Conservation (phyloP, 2,329 filamentous ascomycete genomes). For the Paradendryphiella salina region DNA sequence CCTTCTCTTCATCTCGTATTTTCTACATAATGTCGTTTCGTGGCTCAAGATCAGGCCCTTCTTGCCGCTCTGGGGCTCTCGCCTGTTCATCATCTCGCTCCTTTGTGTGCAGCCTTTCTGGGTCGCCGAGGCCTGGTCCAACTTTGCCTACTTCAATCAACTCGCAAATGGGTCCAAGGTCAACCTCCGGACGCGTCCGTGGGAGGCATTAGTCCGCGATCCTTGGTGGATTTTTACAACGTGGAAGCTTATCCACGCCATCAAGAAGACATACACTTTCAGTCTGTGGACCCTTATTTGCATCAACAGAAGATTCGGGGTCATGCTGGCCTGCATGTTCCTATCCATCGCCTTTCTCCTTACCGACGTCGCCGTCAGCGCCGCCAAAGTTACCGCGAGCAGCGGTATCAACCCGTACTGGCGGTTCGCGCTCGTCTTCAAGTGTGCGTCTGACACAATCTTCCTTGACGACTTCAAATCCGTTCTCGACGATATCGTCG, state of each 20-base stretch:
- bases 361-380: conserved; percentile 38
- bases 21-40: conserved; percentile 42
- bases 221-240: conserved; percentile 47
- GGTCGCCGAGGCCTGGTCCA: conserved; percentile 43
- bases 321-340: conserved; percentile 43
- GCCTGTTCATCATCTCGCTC: conserved; percentile 38
- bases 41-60: conserved; percentile 45
- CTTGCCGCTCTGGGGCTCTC: conserved; percentile 41
- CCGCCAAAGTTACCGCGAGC: conserved; percentile 28
- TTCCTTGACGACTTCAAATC: conserved; percentile 46
- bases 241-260: conserved; percentile 37
- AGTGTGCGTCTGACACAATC: conserved; percentile 43
- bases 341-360: conserved; percentile 39
- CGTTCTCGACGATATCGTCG: conserved; percentile 40
- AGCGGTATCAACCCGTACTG: conserved; percentile 45
- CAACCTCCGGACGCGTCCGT: conserved; percentile 38
- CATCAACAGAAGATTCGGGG: conserved; percentile 39
- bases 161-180: conserved; percentile 29
- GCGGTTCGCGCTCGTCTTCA: conserved; percentile 44
- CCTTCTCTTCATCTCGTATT: conserved; percentile 44
- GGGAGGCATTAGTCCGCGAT: conserved; percentile 39
- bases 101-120: conserved; percentile 43
- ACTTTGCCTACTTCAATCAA: conserved; percentile 43
- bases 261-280: conserved; percentile 42
- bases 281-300: conserved; percentile 29